These are phyloP conservation scores for Desmodesmus armatus DNA, from an alignment of 139 green algal species.

Conservation along the genomic window DNA sequence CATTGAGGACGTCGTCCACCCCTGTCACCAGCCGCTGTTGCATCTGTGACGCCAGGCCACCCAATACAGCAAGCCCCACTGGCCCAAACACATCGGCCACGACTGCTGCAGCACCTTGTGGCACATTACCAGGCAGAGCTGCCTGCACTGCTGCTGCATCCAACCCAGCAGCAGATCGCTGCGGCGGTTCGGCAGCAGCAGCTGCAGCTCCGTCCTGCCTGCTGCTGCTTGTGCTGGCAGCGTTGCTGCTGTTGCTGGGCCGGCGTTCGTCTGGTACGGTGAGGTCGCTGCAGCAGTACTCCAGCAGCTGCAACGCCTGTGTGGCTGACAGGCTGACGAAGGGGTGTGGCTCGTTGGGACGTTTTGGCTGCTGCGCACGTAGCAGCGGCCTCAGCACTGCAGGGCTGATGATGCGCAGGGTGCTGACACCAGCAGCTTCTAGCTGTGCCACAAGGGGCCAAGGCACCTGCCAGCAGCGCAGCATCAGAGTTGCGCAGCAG, in stretches of 20 bases:
- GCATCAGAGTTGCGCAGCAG: no score
- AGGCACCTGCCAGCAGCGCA: no score
- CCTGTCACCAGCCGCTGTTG: slow-evolving; percentile 18
- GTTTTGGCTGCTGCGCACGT: slow-evolving; percentile 16
- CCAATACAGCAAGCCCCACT: not conserved
- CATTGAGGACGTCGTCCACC: slow-evolving; percentile 20
- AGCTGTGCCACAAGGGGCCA: slow-evolving; percentile 64
- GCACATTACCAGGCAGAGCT: not conserved
- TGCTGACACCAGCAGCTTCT: slow-evolving; percentile 59
- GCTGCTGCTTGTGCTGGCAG: slow-evolving; percentile 1
- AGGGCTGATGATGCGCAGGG: slow-evolving; percentile 60
- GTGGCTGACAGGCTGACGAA: slow-evolving; percentile 40
- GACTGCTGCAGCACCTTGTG: not conserved
- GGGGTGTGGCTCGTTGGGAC: no score
- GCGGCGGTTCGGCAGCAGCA: not conserved
- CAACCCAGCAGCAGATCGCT: not conserved
- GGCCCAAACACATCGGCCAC: slow-evolving; percentile 7
- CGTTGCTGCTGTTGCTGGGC: not conserved
- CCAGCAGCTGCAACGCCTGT: slow-evolving; percentile 64
- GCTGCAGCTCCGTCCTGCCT: not conserved
- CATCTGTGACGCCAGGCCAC: slow-evolving; percentile 3
- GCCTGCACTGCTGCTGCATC: not conserved
- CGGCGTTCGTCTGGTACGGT: not conserved
- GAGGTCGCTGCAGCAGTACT: slow-evolving; percentile 63
- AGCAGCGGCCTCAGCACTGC: slow-evolving; percentile 65